These are phyloP conservation scores for Aureobasidium sp. DNA, from an alignment of 2,329 filamentous ascomycete genomes.

Conservation along the genomic window DNA sequence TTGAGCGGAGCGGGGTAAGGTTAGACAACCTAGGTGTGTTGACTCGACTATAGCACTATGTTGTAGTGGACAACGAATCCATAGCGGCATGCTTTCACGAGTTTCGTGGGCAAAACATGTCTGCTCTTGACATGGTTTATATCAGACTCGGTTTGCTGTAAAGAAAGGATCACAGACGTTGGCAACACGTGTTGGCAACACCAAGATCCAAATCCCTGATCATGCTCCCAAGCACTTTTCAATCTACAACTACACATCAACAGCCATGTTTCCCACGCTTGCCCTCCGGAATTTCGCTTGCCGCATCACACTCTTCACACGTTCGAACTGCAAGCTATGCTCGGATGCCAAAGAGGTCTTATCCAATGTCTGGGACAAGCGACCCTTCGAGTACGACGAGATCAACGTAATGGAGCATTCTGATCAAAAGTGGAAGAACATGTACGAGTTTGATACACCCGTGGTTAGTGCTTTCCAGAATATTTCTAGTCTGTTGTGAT, in stretches of 20 bases:
- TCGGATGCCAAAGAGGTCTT: constrained; percentile 58
- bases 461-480: constrained; percentile 46
- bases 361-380: constrained; percentile 55
- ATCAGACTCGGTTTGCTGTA: background rate
- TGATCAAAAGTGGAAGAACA: constrained; percentile 55
- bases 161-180: background rate
- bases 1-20: constrained; percentile 5
- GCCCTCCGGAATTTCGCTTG: constrained; percentile 28
- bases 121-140: no score
- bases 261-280: constrained; percentile 4
- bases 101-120: no score
- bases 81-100: no score
- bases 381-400: constrained; percentile 61
- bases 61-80: no score
- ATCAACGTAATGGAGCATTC: constrained; percentile 59
- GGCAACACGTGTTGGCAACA: background rate
- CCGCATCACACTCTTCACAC: constrained; percentile 67
- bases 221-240: background rate
- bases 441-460: constrained; percentile 76
- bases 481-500: background rate
- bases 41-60: background rate
- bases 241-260: background rate
- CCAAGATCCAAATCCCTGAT: background rate
- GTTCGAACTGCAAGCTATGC: constrained; percentile 63
- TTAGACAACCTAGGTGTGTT: background rate